A percentile compares a stretch with the other conserved stretches of the same genome.
Conservation (phyloP, 2,329 filamentous ascomycete genomes). For the Thermoascus crustaceus region DNA sequence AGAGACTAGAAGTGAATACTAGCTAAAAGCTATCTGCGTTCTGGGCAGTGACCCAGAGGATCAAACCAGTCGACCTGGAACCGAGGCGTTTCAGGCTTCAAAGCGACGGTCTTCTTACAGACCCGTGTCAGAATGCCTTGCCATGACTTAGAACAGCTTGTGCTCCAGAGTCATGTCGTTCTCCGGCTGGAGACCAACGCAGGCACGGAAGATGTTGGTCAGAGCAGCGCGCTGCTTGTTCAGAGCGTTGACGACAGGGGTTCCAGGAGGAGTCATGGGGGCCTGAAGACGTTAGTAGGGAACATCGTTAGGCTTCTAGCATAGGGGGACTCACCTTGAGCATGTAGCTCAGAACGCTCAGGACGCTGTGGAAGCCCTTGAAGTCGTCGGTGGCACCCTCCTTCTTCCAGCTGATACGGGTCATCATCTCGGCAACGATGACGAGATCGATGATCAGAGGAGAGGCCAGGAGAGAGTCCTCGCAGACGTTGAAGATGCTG, state of each 20-base stretch:
- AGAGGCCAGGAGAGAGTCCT: conserved; percentile 92
- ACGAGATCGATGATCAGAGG: conserved; percentile 97
- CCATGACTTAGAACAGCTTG: conserved; percentile 67
- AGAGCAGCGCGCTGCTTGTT: conserved; percentile 91
- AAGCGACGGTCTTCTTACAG: neutral
- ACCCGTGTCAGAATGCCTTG: too few relatives aligned
- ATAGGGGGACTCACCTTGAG: conserved; percentile 50
- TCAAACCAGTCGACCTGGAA: neutral
- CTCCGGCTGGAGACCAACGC: conserved; percentile 92
- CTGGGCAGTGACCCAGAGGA: too few relatives aligned
- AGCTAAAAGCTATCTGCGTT: too few relatives aligned
- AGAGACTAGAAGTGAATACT: too few relatives aligned
- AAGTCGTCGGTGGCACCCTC: conserved; percentile 57
- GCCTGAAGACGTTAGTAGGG: conserved; percentile 48
- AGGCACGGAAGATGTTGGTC: conserved; percentile 98
- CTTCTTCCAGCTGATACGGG: conserved; percentile 85
- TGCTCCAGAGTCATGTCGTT: conserved; percentile 98
- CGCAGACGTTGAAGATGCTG: conserved; percentile 96
- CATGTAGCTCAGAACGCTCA: conserved; percentile 98
- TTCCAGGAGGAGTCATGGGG: conserved; percentile 85
- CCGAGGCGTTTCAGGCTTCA: neutral
- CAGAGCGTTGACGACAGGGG: conserved; percentile 89
- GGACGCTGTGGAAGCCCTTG: conserved; percentile 92
- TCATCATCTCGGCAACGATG: conserved; percentile 93
- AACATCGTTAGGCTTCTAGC: neutral